Base-by-base conservation (phyloP, 495 filamentous ascomycete species). In the Aspergillus nidulans region DNA sequence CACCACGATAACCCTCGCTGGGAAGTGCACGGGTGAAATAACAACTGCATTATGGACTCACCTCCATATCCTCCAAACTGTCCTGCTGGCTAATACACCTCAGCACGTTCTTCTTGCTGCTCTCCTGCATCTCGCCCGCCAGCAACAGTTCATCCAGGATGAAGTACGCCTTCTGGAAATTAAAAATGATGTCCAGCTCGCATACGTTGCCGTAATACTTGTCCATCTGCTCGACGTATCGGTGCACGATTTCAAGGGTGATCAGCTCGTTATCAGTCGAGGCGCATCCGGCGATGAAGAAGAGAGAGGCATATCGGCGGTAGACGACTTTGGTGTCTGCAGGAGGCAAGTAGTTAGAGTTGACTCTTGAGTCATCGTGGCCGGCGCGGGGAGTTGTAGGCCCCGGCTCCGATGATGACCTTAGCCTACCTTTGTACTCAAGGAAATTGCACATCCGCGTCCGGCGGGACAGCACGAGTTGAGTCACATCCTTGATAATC, bases 171-270 rank as follows among this genome's bases (percentile, higher is more conserved):
- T 97, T 97, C 68, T 97, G 94, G 71, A 97, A 97, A 72, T 97
- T 97, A 81, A 99, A 99, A 65, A 97, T 96, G 67, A 98, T 94
- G 65, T 98, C 94, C 60, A 98, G 78, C 77, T 99, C 95, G 83
- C 94, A 99, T 54, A 99, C 94, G 73, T 99, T 99, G 70, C 94
- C 94, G 69, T 99, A 99, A 79, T 97, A 99, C 70, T 97, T 99
- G 80, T 99, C 94, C 94, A 97, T 99, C 76, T 97, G 94, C 71
- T 99, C 94, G 46, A 97, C 94, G 70, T 97, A 97, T 62, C 94
- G 90, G 74, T 99, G 94, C 45, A 99, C 92, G 68, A 97, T 90
- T 70, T 99, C 94, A 60, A 99, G 87, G 28, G 90, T 96, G 69
- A 97, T 96, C 71, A 99, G 77, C 67, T 99, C 94, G 77, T 99